A percentile compares a stretch with the other conserved stretches of the same genome.
Evolutionary conservation across 1,284 basidiomycete genomes (phyloP).

Genomic region (Trichosporon sp.): DNA sequence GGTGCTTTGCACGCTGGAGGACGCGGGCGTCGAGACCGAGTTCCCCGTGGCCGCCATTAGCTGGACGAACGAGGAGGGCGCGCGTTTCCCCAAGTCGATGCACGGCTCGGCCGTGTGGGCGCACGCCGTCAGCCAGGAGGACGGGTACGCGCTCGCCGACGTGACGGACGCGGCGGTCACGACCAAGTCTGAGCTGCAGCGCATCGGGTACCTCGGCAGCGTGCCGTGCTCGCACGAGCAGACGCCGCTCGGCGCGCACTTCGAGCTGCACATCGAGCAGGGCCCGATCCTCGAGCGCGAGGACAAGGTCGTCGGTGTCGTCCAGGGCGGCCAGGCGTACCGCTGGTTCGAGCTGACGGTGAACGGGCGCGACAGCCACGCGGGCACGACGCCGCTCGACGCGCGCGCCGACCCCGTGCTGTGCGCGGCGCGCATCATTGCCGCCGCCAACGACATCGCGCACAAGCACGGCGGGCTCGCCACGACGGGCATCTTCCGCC

Average conservation of each 20-base stretch:
- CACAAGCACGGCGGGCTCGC: constrained; percentile 17
- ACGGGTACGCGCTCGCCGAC: constrained; percentile 19
- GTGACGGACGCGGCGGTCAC: constrained; percentile 13
- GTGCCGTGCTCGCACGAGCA: constrained; percentile 14
- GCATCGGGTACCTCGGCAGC: constrained; percentile 25
- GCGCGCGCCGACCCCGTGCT: constrained; percentile 25
- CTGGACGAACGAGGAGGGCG: constrained; percentile 37
- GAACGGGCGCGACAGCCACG: constrained; percentile 28
- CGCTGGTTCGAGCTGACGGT: constrained; percentile 30
- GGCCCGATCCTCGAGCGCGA: constrained; percentile 30
- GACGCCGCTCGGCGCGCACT: constrained; percentile 31
- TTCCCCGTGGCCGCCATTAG: constrained; percentile 23
- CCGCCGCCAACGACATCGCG: constrained; percentile 19
- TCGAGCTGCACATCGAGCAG: constrained; percentile 41
- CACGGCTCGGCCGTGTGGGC: constrained; percentile 38
- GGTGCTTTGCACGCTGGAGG: constrained; percentile 19
- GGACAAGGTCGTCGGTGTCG: constrained; percentile 21
- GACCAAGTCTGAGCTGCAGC: constrained; percentile 20
- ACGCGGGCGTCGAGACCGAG: constrained; percentile 18
- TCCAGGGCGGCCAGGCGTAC: constrained; percentile 30
- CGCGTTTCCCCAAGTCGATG: constrained; percentile 32
- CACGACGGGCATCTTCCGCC: constrained; percentile 22
- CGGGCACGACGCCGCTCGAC: constrained; percentile 31
- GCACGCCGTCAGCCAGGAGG: constrained; percentile 13
- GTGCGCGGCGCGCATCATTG: constrained; percentile 16